phyloP scores from a whole-genome alignment of 768 basidiomycete species.

The Erythrobasidium yunnanense region DNA sequence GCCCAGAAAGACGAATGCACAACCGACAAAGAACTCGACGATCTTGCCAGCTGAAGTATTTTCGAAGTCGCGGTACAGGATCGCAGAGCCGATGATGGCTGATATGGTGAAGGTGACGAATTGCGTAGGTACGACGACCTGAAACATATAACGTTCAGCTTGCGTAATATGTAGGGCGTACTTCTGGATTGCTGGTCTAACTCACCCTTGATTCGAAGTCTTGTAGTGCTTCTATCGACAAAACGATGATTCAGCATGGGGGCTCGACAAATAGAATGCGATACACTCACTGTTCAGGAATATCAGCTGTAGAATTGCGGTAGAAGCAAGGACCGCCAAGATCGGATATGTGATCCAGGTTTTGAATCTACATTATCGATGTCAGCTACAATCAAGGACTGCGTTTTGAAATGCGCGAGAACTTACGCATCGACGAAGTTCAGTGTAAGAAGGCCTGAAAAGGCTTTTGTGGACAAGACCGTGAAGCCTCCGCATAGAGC shows the following conservation, averaged over 20 bases:
- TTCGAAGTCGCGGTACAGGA: slow-evolving; percentile 83
- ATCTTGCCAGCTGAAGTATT: not conserved
- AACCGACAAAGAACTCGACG: slow-evolving; percentile 14
- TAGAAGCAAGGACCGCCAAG: slow-evolving; percentile 50
- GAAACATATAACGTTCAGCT: slow-evolving; percentile 80
- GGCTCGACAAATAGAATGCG: slow-evolving; percentile 47
- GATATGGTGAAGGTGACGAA: slow-evolving; percentile 90
- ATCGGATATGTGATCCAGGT: slow-evolving; percentile 76
- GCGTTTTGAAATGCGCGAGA: not conserved
- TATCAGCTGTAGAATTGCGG: slow-evolving; percentile 41
- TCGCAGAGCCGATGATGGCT: slow-evolving; percentile 80
- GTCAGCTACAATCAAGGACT: not conserved
- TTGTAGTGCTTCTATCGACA: slow-evolving; percentile 61
- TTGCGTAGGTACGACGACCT: slow-evolving; percentile 88
- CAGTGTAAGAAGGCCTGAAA: slow-evolving; percentile 71
- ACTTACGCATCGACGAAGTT: slow-evolving; percentile 56
- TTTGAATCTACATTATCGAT: slow-evolving; percentile 45
- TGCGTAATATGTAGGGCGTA: slow-evolving; percentile 69
- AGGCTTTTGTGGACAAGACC: slow-evolving; percentile 81
- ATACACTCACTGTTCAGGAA: slow-evolving; percentile 39
- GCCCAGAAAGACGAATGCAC: slow-evolving; percentile 13
- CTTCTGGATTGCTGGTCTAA: slow-evolving; percentile 55
- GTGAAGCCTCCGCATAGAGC: slow-evolving; percentile 71
- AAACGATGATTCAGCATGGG: slow-evolving; percentile 60
- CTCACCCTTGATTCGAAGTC: slow-evolving; percentile 68